These are phyloP conservation scores for Cryptococcus hybrid DNA, from an alignment of 1,284 basidiomycete genomes.

Conservation along the genomic window DNA sequence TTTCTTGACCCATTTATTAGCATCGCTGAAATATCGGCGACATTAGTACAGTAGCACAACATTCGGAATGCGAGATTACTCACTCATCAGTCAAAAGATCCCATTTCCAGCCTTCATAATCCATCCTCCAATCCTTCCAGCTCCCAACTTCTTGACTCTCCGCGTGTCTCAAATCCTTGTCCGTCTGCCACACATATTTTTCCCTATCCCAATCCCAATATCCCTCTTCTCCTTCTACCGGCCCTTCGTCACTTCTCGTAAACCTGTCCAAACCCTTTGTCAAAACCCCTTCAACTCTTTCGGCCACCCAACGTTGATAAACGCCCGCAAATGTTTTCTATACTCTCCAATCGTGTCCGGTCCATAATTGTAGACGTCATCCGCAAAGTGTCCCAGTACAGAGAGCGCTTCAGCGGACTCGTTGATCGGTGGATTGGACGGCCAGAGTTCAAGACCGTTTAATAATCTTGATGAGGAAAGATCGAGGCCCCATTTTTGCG, in stretches of 20 bases:
- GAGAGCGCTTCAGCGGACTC: constrained; percentile 20
- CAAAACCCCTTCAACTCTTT: constrained; percentile 4
- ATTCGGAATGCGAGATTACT: constrained; percentile 5
- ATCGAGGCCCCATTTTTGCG: constrained; percentile 25
- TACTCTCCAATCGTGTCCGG: constrained; percentile 18
- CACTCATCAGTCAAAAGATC: constrained; percentile 37
- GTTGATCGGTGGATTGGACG: constrained; percentile 13
- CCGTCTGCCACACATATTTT: constrained; percentile 48
- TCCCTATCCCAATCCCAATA: constrained; percentile 20
- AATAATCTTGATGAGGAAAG: constrained; percentile 23
- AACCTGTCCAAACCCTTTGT: constrained; percentile 18
- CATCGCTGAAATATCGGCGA: constrained; percentile 20
- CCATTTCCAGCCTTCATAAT: constrained; percentile 45
- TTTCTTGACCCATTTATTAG: constrained; percentile 27
- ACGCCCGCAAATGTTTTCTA: constrained; percentile 20
- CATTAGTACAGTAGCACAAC: background rate
- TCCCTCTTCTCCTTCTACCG: background rate
- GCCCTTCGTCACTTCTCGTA: background rate
- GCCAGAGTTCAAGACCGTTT: constrained; percentile 26
- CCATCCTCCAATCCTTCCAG: constrained; percentile 32
- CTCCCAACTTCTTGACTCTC: constrained; percentile 18
- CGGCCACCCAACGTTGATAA: constrained; percentile 26
- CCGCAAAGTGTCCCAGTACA: constrained; percentile 31
- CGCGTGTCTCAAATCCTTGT: constrained; percentile 25
- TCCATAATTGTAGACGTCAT: constrained; percentile 34